Percentiles rank a stretch among this genome's conserved stretches.
These are phyloP conservation scores for Colletotrichum higginsianum DNA, from an alignment of 2,329 filamentous ascomycete genomes.

Conservation along the genomic window DNA sequence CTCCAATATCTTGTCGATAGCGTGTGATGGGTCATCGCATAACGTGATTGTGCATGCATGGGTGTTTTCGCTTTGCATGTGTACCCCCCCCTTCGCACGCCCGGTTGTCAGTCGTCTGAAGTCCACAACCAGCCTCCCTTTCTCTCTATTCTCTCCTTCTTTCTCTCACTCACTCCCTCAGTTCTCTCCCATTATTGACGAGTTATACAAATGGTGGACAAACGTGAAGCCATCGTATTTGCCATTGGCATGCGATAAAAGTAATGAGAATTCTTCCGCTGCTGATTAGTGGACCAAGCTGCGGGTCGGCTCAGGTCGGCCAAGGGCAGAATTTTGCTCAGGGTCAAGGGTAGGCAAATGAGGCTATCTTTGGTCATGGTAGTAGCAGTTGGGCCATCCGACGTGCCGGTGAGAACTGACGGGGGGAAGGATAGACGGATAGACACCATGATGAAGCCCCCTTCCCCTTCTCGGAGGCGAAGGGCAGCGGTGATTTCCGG, in stretches of 20 bases:
- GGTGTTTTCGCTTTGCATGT: background rate
- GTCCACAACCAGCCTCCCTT: no score
- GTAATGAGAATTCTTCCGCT: background rate
- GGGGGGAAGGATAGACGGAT: background rate
- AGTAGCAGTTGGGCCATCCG: slow-evolving; percentile 23
- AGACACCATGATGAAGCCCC: slow-evolving; percentile 3
- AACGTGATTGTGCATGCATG: slow-evolving; percentile 16
- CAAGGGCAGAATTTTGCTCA: slow-evolving; percentile 28
- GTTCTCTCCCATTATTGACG: background rate
- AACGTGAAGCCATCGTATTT: background rate
- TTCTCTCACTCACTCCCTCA: no score
- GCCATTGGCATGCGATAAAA: background rate
- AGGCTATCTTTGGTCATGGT: background rate
- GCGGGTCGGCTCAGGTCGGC: slow-evolving; percentile 35
- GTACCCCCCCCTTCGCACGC: no score
- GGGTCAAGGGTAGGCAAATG: slow-evolving; percentile 10
- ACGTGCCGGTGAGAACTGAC: slow-evolving; percentile 9
- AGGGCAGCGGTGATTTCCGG: slow-evolving; percentile 28
- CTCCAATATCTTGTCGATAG: background rate
- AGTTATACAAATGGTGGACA: background rate
- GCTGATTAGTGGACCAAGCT: background rate
- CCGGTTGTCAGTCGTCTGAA: no score
- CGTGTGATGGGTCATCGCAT: background rate
- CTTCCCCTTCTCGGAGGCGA: slow-evolving; percentile 1
- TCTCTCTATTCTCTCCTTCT: no score